These are phyloP conservation scores for Beauveria asiatica DNA, from an alignment of 2,329 filamentous ascomycete genomes.

Conservation along the genomic window DNA sequence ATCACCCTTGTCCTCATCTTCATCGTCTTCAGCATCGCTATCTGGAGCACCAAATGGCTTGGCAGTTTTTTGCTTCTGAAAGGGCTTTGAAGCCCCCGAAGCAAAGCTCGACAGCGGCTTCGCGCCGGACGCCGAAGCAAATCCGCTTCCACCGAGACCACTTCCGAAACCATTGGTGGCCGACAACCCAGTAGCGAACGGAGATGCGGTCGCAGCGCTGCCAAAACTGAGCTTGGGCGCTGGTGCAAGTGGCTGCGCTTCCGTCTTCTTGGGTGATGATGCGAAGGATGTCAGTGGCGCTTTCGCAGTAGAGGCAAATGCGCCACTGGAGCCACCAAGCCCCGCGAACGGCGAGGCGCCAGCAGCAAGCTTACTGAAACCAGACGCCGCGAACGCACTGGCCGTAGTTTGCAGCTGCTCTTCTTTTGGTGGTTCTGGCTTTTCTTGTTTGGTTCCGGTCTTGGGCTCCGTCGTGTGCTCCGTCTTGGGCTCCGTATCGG, in stretches of 20 bases:
- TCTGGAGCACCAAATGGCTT: conserved; percentile 73
- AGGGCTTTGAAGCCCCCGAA: conserved; percentile 41
- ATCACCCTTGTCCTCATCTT: conserved; percentile 31
- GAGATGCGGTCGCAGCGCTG: conserved; percentile 31
- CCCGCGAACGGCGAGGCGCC: conserved; percentile 57
- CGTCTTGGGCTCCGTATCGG: neutral
- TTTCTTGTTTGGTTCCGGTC: neutral
- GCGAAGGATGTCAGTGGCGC: conserved; percentile 26
- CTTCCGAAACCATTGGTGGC: conserved; percentile 41
- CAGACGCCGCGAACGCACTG: conserved; percentile 59
- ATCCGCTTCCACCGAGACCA: conserved; percentile 31
- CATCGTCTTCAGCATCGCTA: conserved; percentile 48
- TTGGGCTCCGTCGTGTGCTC: conserved; percentile 1
- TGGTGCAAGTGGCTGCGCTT: conserved; percentile 20
- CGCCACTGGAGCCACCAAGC: conserved; percentile 38
- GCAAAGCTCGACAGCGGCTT: conserved; percentile 60
- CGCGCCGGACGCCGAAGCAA: conserved; percentile 33
- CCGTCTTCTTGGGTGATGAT: conserved; percentile 19
- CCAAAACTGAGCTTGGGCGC: conserved; percentile 44
- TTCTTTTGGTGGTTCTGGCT: conserved; percentile 17
- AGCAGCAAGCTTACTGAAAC: conserved; percentile 57
- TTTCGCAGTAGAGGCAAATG: conserved; percentile 40
- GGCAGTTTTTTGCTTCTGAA: conserved; percentile 51
- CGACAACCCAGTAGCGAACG: conserved; percentile 37
- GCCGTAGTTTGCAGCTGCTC: conserved; percentile 36